Evolutionary conservation across 2,329 filamentous ascomycete species (phyloP).

Genomic region (Diaporthe sp.): DNA sequence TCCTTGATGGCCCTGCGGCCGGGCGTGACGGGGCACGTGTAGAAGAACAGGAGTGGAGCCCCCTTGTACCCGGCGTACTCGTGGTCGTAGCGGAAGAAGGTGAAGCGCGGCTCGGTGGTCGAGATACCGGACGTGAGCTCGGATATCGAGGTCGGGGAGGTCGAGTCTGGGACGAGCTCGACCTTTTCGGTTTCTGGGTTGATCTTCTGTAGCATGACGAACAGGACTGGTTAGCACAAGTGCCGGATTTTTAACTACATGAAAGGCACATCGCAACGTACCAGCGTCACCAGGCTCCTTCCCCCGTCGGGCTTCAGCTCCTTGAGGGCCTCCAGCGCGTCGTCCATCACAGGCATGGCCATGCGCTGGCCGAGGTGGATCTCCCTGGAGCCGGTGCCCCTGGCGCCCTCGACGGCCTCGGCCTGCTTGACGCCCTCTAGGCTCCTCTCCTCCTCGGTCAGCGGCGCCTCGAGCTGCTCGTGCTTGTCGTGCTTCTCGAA

Average conservation of each 20-base stretch:
- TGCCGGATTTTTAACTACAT: too few species aligned
- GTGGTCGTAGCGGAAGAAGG: constrained; percentile 79
- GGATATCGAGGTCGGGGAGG: constrained; percentile 66
- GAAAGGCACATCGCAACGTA: constrained; percentile 53
- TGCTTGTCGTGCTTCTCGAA: constrained; percentile 82
- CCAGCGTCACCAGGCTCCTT: constrained; percentile 74
- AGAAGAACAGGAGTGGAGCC: constrained; percentile 81
- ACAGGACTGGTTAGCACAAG: constrained; percentile 19
- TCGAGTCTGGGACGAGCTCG: constrained; percentile 70
- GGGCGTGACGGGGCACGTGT: constrained; percentile 79
- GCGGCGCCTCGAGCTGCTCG: constrained; percentile 72
- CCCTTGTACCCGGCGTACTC: constrained; percentile 65
- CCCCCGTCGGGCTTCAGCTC: constrained; percentile 66
- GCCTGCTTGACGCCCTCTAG: constrained; percentile 98
- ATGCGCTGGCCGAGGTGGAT: constrained; percentile 71
- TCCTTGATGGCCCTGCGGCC: constrained; percentile 81
- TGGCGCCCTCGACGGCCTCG: constrained; percentile 80
- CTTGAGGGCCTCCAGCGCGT: constrained; percentile 74
- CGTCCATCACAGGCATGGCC: constrained; percentile 71
- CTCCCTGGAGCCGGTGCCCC: constrained; percentile 73
- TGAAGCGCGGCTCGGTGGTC: constrained; percentile 78
- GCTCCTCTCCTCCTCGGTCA: constrained; percentile 93
- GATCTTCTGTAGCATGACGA: constrained; percentile 70
- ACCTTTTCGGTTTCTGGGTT: constrained; percentile 78
- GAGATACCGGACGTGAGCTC: constrained; percentile 74